phyloP scores from a whole-genome alignment of 1,284 basidiomycete species.

The Crucibulum parvulum region DNA sequence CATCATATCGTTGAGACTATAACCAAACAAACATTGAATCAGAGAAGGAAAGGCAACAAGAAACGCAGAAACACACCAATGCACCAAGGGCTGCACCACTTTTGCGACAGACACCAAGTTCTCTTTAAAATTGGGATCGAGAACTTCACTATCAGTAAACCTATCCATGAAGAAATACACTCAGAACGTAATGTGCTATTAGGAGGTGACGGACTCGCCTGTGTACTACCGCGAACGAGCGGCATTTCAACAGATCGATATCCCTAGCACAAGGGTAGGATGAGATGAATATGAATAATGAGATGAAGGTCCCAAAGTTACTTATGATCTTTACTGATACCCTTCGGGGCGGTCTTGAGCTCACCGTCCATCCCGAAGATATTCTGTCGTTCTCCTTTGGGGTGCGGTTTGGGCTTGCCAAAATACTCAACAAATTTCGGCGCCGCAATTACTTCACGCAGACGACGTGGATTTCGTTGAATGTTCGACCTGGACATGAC shows the following conservation, averaged over 20 bases:
- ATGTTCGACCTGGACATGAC: slow-evolving; percentile 62
- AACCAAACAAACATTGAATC: not conserved
- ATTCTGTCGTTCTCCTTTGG: slow-evolving; percentile 69
- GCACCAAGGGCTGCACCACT: slow-evolving; percentile 80
- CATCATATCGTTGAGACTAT: slow-evolving; percentile 24
- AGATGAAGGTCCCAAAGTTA: slow-evolving; percentile 26
- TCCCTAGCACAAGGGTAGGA: slow-evolving; percentile 53
- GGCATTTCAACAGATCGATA: slow-evolving; percentile 87
- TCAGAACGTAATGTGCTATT: not conserved
- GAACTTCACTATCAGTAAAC: slow-evolving; percentile 80
- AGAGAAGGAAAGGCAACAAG: not conserved
- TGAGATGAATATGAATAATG: not conserved
- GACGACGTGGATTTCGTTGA: slow-evolving; percentile 61
- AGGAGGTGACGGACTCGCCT: slow-evolving; percentile 49
- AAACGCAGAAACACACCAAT: slow-evolving; percentile 62
- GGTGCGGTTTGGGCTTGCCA: slow-evolving; percentile 69
- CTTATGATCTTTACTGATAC: slow-evolving; percentile 83
- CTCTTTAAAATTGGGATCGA: slow-evolving; percentile 70
- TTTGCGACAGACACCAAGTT: slow-evolving; percentile 60
- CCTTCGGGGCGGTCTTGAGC: slow-evolving; percentile 88
- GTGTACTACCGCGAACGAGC: slow-evolving; percentile 77
- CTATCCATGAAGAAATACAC: slow-evolving; percentile 44
- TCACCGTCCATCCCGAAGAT: slow-evolving; percentile 86
- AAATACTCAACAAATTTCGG: slow-evolving; percentile 77
- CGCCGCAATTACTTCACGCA: slow-evolving; percentile 70